Conservation (phyloP, 768 basidiomycete species). For the Porphyrellus cyaneotinctus region DNA sequence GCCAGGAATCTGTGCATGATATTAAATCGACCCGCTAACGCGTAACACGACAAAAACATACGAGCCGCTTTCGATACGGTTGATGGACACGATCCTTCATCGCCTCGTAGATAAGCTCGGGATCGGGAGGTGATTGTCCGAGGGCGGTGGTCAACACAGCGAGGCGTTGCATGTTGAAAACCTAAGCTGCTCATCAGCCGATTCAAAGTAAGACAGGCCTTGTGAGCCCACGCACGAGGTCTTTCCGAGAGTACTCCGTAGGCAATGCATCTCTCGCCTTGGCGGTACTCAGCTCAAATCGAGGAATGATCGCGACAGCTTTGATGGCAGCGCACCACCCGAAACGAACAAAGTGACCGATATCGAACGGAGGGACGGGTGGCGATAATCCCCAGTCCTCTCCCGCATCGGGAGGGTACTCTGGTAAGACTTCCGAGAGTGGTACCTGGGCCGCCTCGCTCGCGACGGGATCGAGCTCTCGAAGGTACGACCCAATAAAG, state of each 20-base stretch:
- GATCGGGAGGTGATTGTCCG: constrained; percentile 84
- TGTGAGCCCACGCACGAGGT: constrained; percentile 54
- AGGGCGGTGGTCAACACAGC: constrained; percentile 96
- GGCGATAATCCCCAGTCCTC: constrained; percentile 89
- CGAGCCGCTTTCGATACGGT: constrained; percentile 86
- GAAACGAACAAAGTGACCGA: constrained; percentile 92
- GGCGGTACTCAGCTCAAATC: constrained; percentile 95
- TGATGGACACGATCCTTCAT: constrained; percentile 99
- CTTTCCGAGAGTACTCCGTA: constrained; percentile 76
- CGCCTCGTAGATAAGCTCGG: constrained; percentile 96
- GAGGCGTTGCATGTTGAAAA: constrained; percentile 95
- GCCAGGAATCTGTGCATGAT: constrained; percentile 76
- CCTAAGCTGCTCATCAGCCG: constrained; percentile 42
- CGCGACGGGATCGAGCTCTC: constrained; percentile 80
- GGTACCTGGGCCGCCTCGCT: constrained; percentile 86
- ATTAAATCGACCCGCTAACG: neutral
- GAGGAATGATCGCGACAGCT: constrained; percentile 90
- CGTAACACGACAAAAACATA: constrained; percentile 35
- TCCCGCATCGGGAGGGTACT: constrained; percentile 90
- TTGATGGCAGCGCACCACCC: constrained; percentile 81
- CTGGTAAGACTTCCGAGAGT: constrained; percentile 91
- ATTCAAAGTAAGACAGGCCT: neutral
- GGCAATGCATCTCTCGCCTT: constrained; percentile 92
- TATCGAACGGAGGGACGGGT: constrained; percentile 81
- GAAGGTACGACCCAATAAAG: constrained; percentile 93